These are phyloP conservation scores for Aurantiochytrium sp. DNA, from an alignment of 108 stramenopile genomes.

Conservation along the genomic window DNA sequence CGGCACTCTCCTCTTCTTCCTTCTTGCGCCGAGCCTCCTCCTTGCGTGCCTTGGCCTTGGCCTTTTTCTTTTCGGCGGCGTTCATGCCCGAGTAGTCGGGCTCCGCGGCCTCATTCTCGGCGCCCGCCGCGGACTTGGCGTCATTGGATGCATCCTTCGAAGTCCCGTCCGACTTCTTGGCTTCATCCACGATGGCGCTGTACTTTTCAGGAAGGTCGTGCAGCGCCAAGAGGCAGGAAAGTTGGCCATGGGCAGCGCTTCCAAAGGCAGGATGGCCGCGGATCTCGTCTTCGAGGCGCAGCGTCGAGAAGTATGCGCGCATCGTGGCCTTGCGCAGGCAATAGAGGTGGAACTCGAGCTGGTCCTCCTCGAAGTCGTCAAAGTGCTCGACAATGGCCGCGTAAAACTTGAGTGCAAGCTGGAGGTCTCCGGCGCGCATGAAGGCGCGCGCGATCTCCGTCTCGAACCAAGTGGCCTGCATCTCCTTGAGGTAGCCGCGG, in stretches of 20 bases:
- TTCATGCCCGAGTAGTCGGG: constrained; percentile 33
- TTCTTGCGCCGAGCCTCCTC: constrained; percentile 36
- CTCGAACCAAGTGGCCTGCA: constrained; percentile 98
- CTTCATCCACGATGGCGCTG: background rate
- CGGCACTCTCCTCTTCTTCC: constrained; percentile 33
- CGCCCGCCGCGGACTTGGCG: background rate
- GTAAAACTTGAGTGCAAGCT: constrained; percentile 62
- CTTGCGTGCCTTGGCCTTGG: constrained; percentile 52
- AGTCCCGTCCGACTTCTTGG: background rate
- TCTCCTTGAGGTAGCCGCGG: constrained; percentile 84
- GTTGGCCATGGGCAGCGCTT: background rate
- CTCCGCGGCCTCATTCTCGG: background rate
- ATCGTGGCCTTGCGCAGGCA: constrained; percentile 92
- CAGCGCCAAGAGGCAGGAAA: background rate
- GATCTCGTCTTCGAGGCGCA: constrained; percentile 77
- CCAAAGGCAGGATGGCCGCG: background rate
- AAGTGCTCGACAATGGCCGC: constrained; percentile 83
- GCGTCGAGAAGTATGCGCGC: constrained; percentile 79
- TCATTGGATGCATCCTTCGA: background rate
- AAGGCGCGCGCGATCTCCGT: constrained; percentile 75
- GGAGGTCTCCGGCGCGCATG: background rate
- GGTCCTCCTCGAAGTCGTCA: constrained; percentile 91
- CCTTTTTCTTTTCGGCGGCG: constrained; percentile 52
- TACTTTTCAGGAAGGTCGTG: background rate
- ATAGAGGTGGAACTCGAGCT: constrained; percentile 97